Evolutionary conservation across 371 early-diverging fungal species (phyloP), one percentile per base, ranked within the genome.

Genomic region (Paraphysoderma sedebokerense): DNA sequence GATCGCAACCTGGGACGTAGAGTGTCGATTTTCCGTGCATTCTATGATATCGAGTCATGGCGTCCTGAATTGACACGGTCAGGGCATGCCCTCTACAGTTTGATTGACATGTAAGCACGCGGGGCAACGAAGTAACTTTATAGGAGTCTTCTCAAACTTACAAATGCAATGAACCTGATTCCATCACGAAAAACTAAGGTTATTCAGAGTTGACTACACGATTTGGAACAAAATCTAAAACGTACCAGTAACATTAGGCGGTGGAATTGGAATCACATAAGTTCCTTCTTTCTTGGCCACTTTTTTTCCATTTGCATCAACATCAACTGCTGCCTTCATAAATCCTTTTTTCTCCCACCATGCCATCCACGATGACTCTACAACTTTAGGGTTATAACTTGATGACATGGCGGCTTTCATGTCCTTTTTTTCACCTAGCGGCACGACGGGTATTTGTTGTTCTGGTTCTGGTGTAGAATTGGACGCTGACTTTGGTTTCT

Each of bases 1-100:
- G 99, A 64, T 99, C 99, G 41, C 82, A 82, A 47, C 99, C 99
- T n/a, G 97, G 96, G 47, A 92, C 78, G 66, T 82, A 98, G 44
- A 99, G 72, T 4, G 87, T 85, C 7, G 93, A 83, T 62, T 92
- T 79, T 29, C 97, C 96, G 55, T 83, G 77, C 95, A 98, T 95
- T 48, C 99, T 81, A 65, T 97, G 90, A 91, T 92, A 98, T 60
- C 99, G 81, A n/a, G 82, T 72, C 54, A 99, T 65, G 31, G 85
- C 58, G 70, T 99, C 99, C 71, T 99, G 92, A 53, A 99, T 95
- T 23, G 98, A 66, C 41, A 84, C 80, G 56, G 93, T 96, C 63
- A 98, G 72, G 3, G 92, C 96, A 62, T 99, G 99, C 32, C 99
- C 99, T 55, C 96, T 82, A 22, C n/a, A n/a, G n/a, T n/a, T n/a